A percentile compares a stretch with the other conserved stretches of the same genome.
These are phyloP conservation scores for Tieghemiomyces parasiticus DNA, from an alignment of 192 early-diverging fungal species.

Conservation along the genomic window DNA sequence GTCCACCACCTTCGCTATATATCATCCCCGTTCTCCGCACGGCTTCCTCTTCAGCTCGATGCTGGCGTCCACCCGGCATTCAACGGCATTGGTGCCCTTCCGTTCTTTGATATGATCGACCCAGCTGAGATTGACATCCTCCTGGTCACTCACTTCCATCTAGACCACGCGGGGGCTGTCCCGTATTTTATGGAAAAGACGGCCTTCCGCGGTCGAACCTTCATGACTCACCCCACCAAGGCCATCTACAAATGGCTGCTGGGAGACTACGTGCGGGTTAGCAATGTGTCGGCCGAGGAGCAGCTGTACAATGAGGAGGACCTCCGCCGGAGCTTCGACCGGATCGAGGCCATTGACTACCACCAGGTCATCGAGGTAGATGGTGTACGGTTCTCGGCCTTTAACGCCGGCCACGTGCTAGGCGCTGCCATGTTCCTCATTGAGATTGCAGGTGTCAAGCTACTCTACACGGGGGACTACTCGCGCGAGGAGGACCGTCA, in stretches of 20 bases:
- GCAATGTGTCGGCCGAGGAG: slow-evolving; percentile 43
- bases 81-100: slow-evolving; percentile 77
- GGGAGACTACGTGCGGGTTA: slow-evolving; percentile 87
- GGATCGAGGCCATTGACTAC: slow-evolving; percentile 90
- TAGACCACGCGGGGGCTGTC: slow-evolving; percentile 91
- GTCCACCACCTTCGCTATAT: no score
- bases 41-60: slow-evolving; percentile 86
- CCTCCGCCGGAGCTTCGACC: slow-evolving; percentile 59
- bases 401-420: slow-evolving; percentile 96
- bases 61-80: slow-evolving; percentile 92
- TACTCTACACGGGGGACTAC: slow-evolving; percentile 97
- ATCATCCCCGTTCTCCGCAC: no score
- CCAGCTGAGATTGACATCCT: slow-evolving; percentile 76
- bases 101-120: slow-evolving; percentile 92
- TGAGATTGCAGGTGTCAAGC: slow-evolving; percentile 75
- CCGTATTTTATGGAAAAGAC: slow-evolving; percentile 98
- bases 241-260: slow-evolving; percentile 96
- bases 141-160: slow-evolving; percentile 90
- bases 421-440: slow-evolving; percentile 97
- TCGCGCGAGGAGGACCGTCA: slow-evolving; percentile 98
- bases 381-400: slow-evolving; percentile 87
- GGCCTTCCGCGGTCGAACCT: slow-evolving; percentile 86
- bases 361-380: slow-evolving; percentile 93
- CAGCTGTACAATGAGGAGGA: slow-evolving; percentile 86
- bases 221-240: slow-evolving; percentile 99